Evolutionary conservation across 2,329 filamentous ascomycete species (phyloP), one percentile per base, ranked within the genome.

Genomic region (Neopestalotiopsis sp.): DNA sequence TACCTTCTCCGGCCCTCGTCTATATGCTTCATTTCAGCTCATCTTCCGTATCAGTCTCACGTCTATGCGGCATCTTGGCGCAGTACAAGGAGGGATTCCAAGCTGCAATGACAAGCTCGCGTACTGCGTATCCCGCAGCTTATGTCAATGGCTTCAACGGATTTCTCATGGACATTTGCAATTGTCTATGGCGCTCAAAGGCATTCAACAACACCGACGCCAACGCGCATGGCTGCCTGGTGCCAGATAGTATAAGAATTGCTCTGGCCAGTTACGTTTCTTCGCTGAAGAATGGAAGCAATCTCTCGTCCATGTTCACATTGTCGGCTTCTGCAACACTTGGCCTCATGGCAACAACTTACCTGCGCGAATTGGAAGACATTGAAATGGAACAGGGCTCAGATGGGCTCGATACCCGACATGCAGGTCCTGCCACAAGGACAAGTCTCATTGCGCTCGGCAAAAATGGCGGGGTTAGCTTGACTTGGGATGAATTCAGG

Each of bases 101-200:
- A 76, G 80, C 82, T n/a, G 75, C 74, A 61, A 77, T 76, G 72
- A 65, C 68, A 3, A 71, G 67, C n/a, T 72, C 74, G 5, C 71
- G 72, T 13, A 70, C 75, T n/a, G 69, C 71, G 58, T 91, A 91
- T 70, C 84, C 89, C 34, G 84, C 87, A 57, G 81, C 84, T 40
- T 88, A 91, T 68, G 88, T 94, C 56, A 88, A 89, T 71, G 82
- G 87, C 30, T 95, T 96, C 82, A 97, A 97, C 77, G 91, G 91
- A 28, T 94, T 92, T 77, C 86, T 97, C 40, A 95, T 96, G 89
- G 94, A 97, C 76, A 87, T 94, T 40, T 95, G 93, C 83, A 97
- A 97, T 77, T 89, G 92, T 65, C 79, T 96, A 61, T 97, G 94
- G 94, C 88, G 93, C 9, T 88, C 89, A 28, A 88, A 91, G 13